Base-by-base conservation (phyloP, 2,329 filamentous ascomycete species). In the Mycosphaerella arachidis region DNA sequence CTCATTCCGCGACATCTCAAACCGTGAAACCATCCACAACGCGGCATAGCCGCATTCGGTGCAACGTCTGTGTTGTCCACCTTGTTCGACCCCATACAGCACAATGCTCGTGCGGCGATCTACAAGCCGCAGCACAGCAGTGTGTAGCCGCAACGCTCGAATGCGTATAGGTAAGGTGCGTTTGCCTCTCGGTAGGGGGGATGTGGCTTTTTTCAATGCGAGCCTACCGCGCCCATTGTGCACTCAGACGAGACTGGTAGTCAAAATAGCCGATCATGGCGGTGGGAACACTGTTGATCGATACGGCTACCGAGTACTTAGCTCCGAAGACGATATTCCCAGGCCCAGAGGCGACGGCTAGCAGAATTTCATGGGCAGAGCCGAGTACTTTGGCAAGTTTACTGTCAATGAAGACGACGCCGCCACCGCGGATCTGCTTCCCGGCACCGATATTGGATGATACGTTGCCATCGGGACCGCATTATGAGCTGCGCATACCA, bases 91-190 rank as follows among this genome's bases (percentile, higher is more conserved):
- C 46, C 20, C 46, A 50, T 20, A 50, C 29, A 18, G 53, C 46
- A 10, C 35, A 3, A 55, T n/a, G 1, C 20, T 46, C 8, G 3
- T 55, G 53, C 53, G 33, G 37, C 53, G 27, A 31, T 46, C 20
- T 30, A 43, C 53, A 43, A 55, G 16, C 35, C 53, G 37, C 53
- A 55, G 53, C 53, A 55, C 18, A 29, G 52, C 46, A 27, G 20
- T 50, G 46, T 30, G 46, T 50, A 50, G 46, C 46, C 46, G 46
- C 20, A 29, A 29, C 29, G 7, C 29, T 50, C 1, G 46, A 20
- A 27, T 10, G 46, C 24, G 46, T 50, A 50, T 50, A 50, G 46
- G 29, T 29, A 50, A 3, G 20, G 13, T 24, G 20, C 6, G 46
- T 50, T n/a, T 50, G 46, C 20, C 20, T 50, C 10, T 5, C 4